Percentiles rank a stretch among this genome's conserved stretches.
Evolutionary conservation across 2,329 filamentous ascomycete genomes (phyloP).

Genomic region (Botryotinia calthae): DNA sequence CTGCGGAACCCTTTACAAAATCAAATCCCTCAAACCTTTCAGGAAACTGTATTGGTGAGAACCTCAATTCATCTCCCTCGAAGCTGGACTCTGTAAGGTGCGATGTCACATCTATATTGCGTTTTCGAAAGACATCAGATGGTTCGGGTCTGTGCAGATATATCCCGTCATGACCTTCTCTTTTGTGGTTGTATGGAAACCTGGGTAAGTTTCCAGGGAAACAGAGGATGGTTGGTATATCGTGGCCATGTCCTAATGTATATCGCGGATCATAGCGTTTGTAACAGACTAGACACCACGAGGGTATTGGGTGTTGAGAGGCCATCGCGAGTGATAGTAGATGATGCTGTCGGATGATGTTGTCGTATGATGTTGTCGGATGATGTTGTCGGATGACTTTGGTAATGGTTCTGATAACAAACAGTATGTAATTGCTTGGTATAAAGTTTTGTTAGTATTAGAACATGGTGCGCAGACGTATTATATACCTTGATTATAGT

Average conservation of each 20-base stretch:
- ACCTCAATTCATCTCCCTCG: not conserved
- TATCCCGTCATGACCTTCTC: not conserved
- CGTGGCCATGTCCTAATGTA: fast-evolving
- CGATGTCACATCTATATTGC: not conserved
- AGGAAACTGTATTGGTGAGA: not conserved
- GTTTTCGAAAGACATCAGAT: fast-evolving
- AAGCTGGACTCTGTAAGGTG: not conserved
- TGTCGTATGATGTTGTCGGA: not conserved
- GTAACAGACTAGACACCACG: not conserved
- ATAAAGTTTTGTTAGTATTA: not conserved
- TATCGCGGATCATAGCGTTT: not conserved
- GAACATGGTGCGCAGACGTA: not conserved
- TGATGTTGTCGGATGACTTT: not conserved
- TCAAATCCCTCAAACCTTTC: too few relatives aligned
- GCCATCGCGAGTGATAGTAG: not conserved
- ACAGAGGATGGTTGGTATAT: not conserved
- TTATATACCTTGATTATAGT: not conserved
- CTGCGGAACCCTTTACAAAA: not conserved
- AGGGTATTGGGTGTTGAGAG: fast-evolving
- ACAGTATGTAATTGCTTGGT: not conserved
- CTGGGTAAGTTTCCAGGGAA: not conserved
- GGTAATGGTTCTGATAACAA: not conserved
- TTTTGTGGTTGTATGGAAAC: not conserved
- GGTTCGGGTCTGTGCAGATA: fast-evolving
- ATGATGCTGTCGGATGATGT: not conserved